Evolutionary conservation across 164 flowering plant species (phyloP).

Genomic region (Liriodendron chinense): DNA sequence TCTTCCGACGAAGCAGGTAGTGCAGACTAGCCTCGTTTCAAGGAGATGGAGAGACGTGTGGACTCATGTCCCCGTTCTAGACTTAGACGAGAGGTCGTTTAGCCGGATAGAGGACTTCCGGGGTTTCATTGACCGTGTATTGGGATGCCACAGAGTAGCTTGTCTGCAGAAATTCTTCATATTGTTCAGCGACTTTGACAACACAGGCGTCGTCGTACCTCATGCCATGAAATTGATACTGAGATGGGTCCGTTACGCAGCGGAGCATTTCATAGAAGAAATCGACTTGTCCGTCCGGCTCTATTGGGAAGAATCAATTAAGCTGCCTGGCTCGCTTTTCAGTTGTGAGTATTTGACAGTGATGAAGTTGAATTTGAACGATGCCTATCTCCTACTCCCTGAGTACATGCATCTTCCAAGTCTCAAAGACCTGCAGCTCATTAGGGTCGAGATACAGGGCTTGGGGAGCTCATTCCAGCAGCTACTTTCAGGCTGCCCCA

Average conservation of each 20-base stretch:
- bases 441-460: neutral
- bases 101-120: neutral
- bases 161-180: neutral
- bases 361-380: neutral
- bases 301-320: neutral
- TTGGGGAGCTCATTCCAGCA: neutral
- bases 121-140: neutral
- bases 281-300: neutral
- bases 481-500: neutral
- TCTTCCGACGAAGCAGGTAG: neutral
- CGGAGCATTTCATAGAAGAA: neutral
- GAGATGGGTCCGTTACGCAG: neutral
- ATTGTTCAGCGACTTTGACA: too few relatives aligned
- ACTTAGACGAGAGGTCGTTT: neutral
- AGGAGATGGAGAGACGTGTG: neutral
- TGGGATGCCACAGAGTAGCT: neutral
- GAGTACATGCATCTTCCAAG: neutral
- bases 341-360: neutral
- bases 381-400: neutral
- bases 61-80: neutral
- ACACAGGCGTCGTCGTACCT: too few relatives aligned
- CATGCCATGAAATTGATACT: neutral
- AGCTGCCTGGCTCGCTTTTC: neutral
- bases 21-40: neutral
- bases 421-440: neutral